Evolutionary conservation across 768 basidiomycete species (phyloP).

Genomic region (Chiua virens): DNA sequence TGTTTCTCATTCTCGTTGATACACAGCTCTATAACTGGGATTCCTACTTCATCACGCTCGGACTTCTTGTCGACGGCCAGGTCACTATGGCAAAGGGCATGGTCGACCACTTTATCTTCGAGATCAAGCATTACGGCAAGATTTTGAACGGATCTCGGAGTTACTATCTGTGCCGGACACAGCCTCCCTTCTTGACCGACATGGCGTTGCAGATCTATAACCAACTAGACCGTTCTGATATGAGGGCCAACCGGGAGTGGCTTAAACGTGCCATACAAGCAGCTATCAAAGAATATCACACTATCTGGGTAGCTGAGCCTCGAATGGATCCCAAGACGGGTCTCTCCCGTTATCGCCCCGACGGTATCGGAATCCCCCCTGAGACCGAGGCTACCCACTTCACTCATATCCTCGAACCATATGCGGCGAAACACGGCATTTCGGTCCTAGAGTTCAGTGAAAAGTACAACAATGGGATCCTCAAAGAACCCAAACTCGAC

Average conservation of each 20-base stretch:
- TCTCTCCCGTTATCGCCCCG: constrained; percentile 91
- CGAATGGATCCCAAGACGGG: constrained; percentile 94
- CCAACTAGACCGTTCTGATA: constrained; percentile 84
- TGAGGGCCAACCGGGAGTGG: constrained; percentile 80
- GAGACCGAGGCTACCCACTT: constrained; percentile 99
- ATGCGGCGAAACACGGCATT: constrained; percentile 86
- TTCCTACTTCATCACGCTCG: constrained; percentile 91
- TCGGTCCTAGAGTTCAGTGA: constrained; percentile 96
- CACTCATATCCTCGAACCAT: constrained; percentile 95
- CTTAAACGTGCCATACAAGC: constrained; percentile 95
- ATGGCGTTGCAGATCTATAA: constrained; percentile 98
- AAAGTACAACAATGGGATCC: constrained; percentile 82
- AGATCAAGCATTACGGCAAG: constrained; percentile 97
- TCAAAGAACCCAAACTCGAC: constrained; percentile 87
- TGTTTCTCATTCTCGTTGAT: constrained; percentile 6
- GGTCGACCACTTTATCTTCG: constrained; percentile 99
- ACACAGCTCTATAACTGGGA: constrained; percentile 90
- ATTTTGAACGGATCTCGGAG: constrained; percentile 95
- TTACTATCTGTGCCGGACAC: constrained; percentile 92
- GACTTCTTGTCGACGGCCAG: constrained; percentile 92
- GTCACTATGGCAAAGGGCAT: constrained; percentile 95
- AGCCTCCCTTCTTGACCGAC: constrained; percentile 98
- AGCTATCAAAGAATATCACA: constrained; percentile 98
- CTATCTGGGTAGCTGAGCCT: constrained; percentile 93
- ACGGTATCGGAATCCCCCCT: constrained; percentile 93